A percentile compares a stretch with the other conserved stretches of the same genome.
Evolutionary conservation across 345 rosid species (phyloP).

Genomic region (Citrus cavaleriei): DNA sequence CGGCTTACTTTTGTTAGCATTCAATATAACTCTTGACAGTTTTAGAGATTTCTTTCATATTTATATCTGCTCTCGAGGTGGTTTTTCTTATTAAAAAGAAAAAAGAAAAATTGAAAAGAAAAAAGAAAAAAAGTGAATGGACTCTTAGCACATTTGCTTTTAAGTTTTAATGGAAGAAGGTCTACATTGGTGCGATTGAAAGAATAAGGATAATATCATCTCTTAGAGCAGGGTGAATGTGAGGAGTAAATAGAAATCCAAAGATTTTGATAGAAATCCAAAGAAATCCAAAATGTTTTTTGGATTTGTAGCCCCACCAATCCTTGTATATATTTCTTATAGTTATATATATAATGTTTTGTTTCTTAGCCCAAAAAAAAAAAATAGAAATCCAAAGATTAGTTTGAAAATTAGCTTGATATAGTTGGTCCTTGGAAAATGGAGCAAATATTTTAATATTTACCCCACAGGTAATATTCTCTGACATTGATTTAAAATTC

Average conservation of each 20-base stretch:
- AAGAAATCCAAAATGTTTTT: too few relatives aligned
- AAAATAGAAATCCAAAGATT: background rate
- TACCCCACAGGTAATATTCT: background rate
- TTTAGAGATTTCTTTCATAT: background rate
- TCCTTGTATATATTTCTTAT: too few relatives aligned
- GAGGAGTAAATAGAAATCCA: background rate
- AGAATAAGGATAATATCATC: background rate
- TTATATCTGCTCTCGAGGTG: background rate
- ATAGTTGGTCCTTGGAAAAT: background rate
- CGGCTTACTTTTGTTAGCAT: background rate
- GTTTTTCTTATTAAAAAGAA: too few relatives aligned
- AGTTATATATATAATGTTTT: too few relatives aligned
- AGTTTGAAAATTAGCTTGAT: background rate
- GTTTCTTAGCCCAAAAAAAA: too few relatives aligned
- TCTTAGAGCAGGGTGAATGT: background rate
- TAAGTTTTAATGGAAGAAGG: background rate
- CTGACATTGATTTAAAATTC: slow-evolving; percentile 6
- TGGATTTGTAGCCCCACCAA: too few relatives aligned
- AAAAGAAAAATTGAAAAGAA: too few relatives aligned
- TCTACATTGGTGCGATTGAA: background rate
- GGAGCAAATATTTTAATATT: background rate
- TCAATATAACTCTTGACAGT: background rate
- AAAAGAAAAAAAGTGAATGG: background rate
- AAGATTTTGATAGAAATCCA: background rate
- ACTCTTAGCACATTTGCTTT: background rate